Conservation (phyloP, 2,329 filamentous ascomycete species). For the Cercospora sp. region DNA sequence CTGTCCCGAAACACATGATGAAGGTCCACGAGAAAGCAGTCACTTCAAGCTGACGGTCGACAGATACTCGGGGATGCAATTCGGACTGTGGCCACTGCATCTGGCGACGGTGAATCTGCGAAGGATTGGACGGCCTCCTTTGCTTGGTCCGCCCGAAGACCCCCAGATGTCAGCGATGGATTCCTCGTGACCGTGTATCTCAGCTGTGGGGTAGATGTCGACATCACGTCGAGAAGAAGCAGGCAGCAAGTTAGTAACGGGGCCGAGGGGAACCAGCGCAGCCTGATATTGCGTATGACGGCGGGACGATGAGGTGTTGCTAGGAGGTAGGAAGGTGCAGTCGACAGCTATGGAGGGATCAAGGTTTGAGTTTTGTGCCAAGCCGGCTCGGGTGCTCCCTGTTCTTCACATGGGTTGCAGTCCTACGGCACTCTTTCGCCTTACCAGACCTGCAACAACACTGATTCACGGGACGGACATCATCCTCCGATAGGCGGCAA, state of each 20-base stretch:
- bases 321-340: not conserved
- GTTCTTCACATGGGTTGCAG: not conserved
- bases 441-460: not conserved
- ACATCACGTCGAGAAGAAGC: not conserved
- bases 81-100: not conserved
- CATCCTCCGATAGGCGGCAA: not conserved
- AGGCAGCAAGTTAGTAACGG: not conserved
- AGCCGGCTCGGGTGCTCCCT: not conserved
- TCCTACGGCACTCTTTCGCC: not conserved
- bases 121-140: not conserved
- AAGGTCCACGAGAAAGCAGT: not conserved
- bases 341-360: not conserved
- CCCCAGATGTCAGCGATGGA: not conserved
- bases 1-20: not conserved
- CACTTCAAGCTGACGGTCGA: not conserved
- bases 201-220: not conserved
- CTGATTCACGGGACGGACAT: not conserved
- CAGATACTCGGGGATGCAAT: not conserved
- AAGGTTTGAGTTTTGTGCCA: not conserved
- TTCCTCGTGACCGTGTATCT: not conserved
- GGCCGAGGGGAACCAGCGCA: not conserved
- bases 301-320: not conserved
- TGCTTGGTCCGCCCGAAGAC: not conserved
- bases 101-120: not conserved
- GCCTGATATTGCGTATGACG: not conserved